Base-by-base conservation (phyloP, 495 filamentous ascomycete species). In the Jackrogersella multiformis region DNA sequence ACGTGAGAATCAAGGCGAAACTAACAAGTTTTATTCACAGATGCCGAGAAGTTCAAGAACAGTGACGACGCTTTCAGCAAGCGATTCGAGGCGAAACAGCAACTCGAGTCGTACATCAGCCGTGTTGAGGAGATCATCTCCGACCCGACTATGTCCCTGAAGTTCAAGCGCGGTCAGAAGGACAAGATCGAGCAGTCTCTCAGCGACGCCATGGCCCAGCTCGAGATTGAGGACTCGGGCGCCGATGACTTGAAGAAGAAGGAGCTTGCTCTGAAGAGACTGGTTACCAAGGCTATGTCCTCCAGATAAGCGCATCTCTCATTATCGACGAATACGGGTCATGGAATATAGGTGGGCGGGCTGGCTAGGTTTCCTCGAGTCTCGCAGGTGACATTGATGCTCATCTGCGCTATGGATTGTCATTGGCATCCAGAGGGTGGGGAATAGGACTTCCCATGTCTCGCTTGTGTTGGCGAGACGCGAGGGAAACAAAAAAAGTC, bases 181-280 rank as follows among this genome's bases (percentile, higher is more conserved):
- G 95, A 98, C 79, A 97, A 97, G 90, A 97, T 99, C 66, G 95
- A 99, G 86, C 89, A 91, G 71, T 90, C 94, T 10, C 80, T 84
- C 58, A 81, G 79, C 76, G 81, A 84, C 39, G 81, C 81, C 55
- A 82, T 84, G 79, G 75, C 60, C 58, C 75, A 79, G 73, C 80
- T 84, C 41, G 80, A 82, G 78, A 71, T 84, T 30, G 78, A 80
- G 69, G 81, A 99, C 71, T 92, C 93, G 32, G 81, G 82, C 45
- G 90, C 93, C 36, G 95, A 99, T 73, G 95, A 99, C 78, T 85
- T 99, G 63, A 98, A 96, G 91, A 98, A 98, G 93, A 97, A 97
- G 90, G 95, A 99, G 87, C 84, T 99, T 56, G 95, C 93, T 57
- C 86, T 99, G 51, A 99, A 99, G 93, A 84, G 95, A 73, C 84